phyloP scores from a whole-genome alignment of 1,284 basidiomycete genomes.

The Uromyces viciae-fabae region DNA sequence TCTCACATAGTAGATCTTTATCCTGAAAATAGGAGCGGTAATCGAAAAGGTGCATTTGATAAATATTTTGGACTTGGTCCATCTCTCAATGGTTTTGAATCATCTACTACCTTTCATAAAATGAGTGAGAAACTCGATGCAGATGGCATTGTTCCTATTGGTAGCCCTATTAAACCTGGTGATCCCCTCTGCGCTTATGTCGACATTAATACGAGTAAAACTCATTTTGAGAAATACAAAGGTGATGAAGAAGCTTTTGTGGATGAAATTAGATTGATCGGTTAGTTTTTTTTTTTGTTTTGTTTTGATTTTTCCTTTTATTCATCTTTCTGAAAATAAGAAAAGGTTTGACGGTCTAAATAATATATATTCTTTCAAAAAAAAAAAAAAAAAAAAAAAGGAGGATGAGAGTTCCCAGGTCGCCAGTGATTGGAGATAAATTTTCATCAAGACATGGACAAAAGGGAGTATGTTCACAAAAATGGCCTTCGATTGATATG shows the following conservation, averaged over 20 bases:
- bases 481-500: slow-evolving; percentile 98
- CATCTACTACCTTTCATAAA: slow-evolving; percentile 48
- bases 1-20: slow-evolving; percentile 86
- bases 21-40: slow-evolving; percentile 28
- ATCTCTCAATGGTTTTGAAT: slow-evolving; percentile 65
- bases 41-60: slow-evolving; percentile 58
- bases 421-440: slow-evolving; percentile 98
- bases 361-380: too few species aligned
- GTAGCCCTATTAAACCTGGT: slow-evolving; percentile 68
- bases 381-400: too few species aligned
- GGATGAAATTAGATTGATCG: slow-evolving; percentile 86
- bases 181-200: slow-evolving; percentile 77
- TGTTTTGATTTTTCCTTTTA: too few species aligned
- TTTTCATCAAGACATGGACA: slow-evolving; percentile 98
- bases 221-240: slow-evolving; percentile 90
- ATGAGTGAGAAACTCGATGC: slow-evolving; percentile 67
- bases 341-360: too few species aligned
- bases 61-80: slow-evolving; percentile 76
- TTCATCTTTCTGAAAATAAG: too few species aligned
- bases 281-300: too few species aligned
- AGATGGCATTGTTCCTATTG: slow-evolving; percentile 82
- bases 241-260: slow-evolving; percentile 89
- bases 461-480: slow-evolving; percentile 99
- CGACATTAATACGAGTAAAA: slow-evolving; percentile 78
- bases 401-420: slow-evolving; percentile 88